These are phyloP conservation scores for Colletotrichum tofieldiae DNA, from an alignment of 2,329 filamentous ascomycete species.

Conservation along the genomic window DNA sequence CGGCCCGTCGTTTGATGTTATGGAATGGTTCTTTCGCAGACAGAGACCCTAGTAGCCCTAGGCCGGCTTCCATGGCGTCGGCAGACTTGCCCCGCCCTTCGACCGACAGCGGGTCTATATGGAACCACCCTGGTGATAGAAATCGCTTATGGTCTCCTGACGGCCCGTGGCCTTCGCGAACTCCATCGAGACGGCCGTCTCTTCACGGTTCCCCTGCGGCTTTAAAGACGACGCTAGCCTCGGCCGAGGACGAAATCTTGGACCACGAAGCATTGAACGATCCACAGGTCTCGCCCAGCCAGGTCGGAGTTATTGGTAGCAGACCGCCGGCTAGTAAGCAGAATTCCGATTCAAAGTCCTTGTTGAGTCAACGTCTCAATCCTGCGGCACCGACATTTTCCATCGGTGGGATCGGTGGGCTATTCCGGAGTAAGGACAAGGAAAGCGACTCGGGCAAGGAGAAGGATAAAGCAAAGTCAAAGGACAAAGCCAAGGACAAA, in stretches of 20 bases:
- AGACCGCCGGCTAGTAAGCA: constrained; percentile 67
- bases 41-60: constrained; percentile 71
- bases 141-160: constrained; percentile 77
- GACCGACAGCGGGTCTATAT: constrained; percentile 83
- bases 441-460: constrained; percentile 53
- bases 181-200: constrained; percentile 85
- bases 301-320: constrained; percentile 84
- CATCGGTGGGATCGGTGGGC: constrained; percentile 80
- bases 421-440: constrained; percentile 67
- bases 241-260: constrained; percentile 76
- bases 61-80: constrained; percentile 79
- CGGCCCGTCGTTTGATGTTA: constrained; percentile 61
- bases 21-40: constrained; percentile 63
- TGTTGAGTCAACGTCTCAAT: constrained; percentile 79
- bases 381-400: constrained; percentile 88
- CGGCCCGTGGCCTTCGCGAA: constrained; percentile 71
- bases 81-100: constrained; percentile 83
- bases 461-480: constrained; percentile 55
- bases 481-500: constrained; percentile 52
- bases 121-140: constrained; percentile 73
- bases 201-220: constrained; percentile 81
- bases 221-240: constrained; percentile 73
- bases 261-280: constrained; percentile 70
- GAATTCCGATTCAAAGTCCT: constrained; percentile 50
- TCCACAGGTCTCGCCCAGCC: constrained; percentile 67